phyloP scores from a whole-genome alignment of 306 rosid species.

The Lithocarpus polystachyus region DNA sequence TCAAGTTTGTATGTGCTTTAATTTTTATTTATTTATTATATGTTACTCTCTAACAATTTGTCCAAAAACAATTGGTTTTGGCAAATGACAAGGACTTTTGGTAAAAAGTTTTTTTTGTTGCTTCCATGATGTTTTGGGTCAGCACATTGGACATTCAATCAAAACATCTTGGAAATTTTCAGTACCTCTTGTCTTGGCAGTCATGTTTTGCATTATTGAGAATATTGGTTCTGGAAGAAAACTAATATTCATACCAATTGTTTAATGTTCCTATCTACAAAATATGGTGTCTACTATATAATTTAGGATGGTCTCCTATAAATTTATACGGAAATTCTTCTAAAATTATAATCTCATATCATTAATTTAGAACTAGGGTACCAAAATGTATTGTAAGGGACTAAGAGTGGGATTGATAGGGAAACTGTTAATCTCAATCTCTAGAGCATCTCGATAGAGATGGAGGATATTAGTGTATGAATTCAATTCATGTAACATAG shows the following conservation, averaged over 20 bases:
- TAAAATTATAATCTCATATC: neutral
- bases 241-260: neutral
- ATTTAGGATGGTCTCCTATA: neutral
- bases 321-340: neutral
- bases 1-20: conserved; percentile 7
- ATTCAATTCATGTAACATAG: neutral
- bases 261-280: neutral
- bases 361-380: neutral
- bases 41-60: neutral
- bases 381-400: neutral
- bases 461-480: neutral
- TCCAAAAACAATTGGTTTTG: neutral
- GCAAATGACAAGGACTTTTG: neutral
- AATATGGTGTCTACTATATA: neutral
- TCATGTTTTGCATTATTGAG: neutral
- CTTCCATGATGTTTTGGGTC: neutral
- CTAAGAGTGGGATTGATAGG: neutral
- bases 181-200: neutral
- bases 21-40: neutral
- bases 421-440: neutral
- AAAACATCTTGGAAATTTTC: neutral
- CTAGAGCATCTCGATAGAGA: neutral
- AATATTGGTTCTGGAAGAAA: neutral
- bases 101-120: neutral
- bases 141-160: neutral